Evolutionary conservation across 2,329 filamentous ascomycete species (phyloP).

Genomic region (Leptodontidium sp.): DNA sequence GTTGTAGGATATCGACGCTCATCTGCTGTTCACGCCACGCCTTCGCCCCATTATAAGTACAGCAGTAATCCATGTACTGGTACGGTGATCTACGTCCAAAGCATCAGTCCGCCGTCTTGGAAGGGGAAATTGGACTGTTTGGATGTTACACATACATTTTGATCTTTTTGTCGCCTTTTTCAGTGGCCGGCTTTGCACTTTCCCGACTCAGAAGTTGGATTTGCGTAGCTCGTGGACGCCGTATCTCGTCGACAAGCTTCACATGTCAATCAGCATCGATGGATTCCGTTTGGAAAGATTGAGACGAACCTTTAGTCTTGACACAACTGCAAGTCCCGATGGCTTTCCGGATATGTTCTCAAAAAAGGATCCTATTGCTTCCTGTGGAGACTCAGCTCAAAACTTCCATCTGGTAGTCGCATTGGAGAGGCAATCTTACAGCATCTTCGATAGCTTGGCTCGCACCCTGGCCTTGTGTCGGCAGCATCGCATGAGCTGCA

Average conservation of each 20-base stretch:
- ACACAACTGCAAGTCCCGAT: constrained; percentile 38
- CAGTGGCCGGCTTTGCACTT: constrained; percentile 50
- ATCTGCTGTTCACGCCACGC: constrained; percentile 43
- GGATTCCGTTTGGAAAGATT: neutral
- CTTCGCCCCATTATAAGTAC: constrained; percentile 48
- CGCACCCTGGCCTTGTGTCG: constrained; percentile 54
- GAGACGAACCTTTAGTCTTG: neutral
- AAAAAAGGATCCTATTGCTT: constrained; percentile 48
- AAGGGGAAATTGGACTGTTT: neutral
- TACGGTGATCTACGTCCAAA: constrained; percentile 37
- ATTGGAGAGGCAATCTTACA: neutral
- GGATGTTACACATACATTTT: constrained; percentile 42
- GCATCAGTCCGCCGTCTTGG: neutral
- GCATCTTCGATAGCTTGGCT: constrained; percentile 54
- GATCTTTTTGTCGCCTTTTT: constrained; percentile 45
- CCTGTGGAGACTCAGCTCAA: constrained; percentile 21
- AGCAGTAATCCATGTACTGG: constrained; percentile 55
- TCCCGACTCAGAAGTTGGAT: constrained; percentile 55
- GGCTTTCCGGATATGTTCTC: constrained; percentile 35
- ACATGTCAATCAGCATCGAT: constrained; percentile 23
- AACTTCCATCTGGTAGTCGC: neutral
- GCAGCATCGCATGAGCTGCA: constrained; percentile 57
- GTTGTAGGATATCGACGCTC: neutral
- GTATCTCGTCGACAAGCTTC: constrained; percentile 41
- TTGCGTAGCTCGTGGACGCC: constrained; percentile 50